Evolutionary conservation across 106 monocot genomes (phyloP).

Genomic region (Platanthera zijinensis): DNA sequence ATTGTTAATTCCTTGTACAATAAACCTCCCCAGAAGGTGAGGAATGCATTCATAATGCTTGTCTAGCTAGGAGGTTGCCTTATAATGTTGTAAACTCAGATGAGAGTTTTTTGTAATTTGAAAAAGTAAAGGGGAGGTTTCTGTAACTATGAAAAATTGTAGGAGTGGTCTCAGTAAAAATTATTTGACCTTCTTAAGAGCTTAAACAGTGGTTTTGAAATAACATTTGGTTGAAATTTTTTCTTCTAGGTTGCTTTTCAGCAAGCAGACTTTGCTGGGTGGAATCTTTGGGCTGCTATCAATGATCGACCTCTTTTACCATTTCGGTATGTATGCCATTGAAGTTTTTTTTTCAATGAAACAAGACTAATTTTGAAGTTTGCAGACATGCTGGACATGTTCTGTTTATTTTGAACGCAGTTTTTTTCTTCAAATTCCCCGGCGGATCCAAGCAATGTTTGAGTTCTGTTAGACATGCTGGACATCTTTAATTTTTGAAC

Average conservation of each 20-base stretch:
- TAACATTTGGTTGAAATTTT: not conserved
- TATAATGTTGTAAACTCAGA: no score
- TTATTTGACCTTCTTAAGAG: not conserved
- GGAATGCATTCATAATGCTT: no score
- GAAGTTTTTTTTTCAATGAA: not conserved
- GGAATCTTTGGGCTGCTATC: constrained; percentile 99
- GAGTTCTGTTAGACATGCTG: not conserved
- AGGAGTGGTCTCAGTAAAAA: no score
- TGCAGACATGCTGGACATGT: not conserved
- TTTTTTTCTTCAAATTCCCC: not conserved
- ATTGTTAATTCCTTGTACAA: no score
- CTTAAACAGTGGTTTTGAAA: not conserved
- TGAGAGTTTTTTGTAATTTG: no score
- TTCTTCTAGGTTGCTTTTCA: constrained; percentile 80
- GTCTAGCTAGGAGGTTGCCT: no score
- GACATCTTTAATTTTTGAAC: no score
- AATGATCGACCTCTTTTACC: constrained; percentile 85
- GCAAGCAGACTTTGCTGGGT: constrained; percentile 92
- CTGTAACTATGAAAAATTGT: no score
- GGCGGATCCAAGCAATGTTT: not conserved
- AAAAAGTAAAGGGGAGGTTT: no score
- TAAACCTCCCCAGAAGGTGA: no score
- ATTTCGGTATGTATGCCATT: constrained; percentile 49
- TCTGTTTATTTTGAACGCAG: not conserved
- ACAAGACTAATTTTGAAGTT: not conserved